Percentiles rank a stretch among this genome's conserved stretches.
Conservation (phyloP, 1,284 basidiomycete species). For the Cutaneotrichosporon mucoides region DNA sequence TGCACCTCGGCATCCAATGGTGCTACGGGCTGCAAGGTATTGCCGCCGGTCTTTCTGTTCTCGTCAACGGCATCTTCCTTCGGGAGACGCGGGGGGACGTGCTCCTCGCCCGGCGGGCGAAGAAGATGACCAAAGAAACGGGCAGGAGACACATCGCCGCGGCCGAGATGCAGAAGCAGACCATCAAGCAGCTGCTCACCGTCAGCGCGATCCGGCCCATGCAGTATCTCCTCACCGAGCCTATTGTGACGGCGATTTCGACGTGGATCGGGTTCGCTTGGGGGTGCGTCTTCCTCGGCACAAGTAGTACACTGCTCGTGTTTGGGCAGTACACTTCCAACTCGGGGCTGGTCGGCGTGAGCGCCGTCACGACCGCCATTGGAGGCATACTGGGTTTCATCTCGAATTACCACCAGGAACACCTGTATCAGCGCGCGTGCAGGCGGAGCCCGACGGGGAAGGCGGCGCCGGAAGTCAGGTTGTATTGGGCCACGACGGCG, state of each 20-base stretch:
- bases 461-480: constrained; percentile 51
- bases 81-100: constrained; percentile 50
- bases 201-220: constrained; percentile 42
- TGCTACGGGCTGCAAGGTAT: constrained; percentile 39
- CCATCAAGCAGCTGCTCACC: constrained; percentile 35
- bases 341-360: constrained; percentile 42
- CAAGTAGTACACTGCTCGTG: constrained; percentile 33
- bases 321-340: constrained; percentile 41
- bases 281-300: constrained; percentile 41
- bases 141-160: constrained; percentile 43
- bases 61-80: constrained; percentile 41
- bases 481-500: constrained; percentile 49
- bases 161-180: constrained; percentile 41
- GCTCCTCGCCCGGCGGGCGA: constrained; percentile 48
- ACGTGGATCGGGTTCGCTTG: constrained; percentile 51
- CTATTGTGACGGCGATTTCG: constrained; percentile 50
- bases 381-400: constrained; percentile 69
- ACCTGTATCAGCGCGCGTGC: constrained; percentile 33
- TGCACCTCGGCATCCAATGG: constrained; percentile 35
- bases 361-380: constrained; percentile 19
- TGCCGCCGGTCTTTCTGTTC: constrained; percentile 27
- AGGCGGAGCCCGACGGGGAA: constrained; percentile 35
- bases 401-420: constrained; percentile 56
- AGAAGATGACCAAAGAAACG: constrained; percentile 44
- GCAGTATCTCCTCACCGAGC: constrained; percentile 49